phyloP scores from a whole-genome alignment of 352 stramenopile genomes.

The Pythium folliculosum region DNA sequence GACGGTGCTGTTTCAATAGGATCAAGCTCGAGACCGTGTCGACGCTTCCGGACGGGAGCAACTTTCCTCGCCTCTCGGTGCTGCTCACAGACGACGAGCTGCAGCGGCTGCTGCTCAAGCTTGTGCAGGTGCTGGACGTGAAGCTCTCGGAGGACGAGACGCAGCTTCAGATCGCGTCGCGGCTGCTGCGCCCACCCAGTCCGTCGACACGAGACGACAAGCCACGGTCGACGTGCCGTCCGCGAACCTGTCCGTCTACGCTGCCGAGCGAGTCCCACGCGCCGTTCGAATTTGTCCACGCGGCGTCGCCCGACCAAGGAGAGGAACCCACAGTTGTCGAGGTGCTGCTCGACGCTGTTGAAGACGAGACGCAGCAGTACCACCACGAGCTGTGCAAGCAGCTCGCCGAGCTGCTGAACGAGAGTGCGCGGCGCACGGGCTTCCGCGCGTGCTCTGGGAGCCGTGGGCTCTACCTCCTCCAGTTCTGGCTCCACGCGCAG shows the following conservation, averaged over 20 bases:
- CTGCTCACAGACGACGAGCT: constrained; percentile 66
- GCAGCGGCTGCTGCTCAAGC: constrained; percentile 53
- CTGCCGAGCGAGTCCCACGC: constrained; percentile 32
- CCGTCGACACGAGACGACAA: constrained; percentile 11
- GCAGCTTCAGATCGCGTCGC: constrained; percentile 34
- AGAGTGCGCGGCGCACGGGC: constrained; percentile 1
- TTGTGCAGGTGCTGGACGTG: constrained; percentile 57
- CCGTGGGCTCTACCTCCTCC: background rate
- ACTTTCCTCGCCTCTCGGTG: constrained; percentile 66
- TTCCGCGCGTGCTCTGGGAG: background rate
- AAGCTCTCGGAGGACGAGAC: constrained; percentile 35
- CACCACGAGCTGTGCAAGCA: constrained; percentile 25
- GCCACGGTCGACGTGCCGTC: constrained; percentile 19
- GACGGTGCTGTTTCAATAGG: constrained; percentile 29
- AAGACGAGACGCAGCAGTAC: constrained; percentile 21
- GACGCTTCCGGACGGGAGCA: constrained; percentile 42
- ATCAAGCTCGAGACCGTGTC: constrained; percentile 76
- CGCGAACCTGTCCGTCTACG: constrained; percentile 54
- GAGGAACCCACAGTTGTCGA: background rate
- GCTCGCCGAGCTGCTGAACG: constrained; percentile 22
- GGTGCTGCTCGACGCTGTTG: background rate
- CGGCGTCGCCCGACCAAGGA: background rate
- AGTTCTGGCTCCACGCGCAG: constrained; percentile 12
- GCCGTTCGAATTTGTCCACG: background rate
- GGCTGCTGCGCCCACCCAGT: constrained; percentile 17